Evolutionary conservation across 192 early-diverging fungal genomes (phyloP).

Genomic region (Mortierella hygrophila): DNA sequence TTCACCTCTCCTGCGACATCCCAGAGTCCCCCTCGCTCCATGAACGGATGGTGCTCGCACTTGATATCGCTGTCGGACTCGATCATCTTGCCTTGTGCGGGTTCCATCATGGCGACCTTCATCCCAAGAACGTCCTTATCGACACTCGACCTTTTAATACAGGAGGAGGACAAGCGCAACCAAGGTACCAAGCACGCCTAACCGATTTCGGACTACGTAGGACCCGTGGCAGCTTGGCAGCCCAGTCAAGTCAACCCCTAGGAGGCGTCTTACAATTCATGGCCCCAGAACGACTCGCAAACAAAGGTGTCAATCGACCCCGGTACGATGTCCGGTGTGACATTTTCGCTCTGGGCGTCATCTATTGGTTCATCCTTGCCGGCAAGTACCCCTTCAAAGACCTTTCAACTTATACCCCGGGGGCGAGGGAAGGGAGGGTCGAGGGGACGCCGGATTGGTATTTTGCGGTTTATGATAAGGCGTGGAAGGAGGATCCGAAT

Average conservation of each 20-base stretch:
- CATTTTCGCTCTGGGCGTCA: slow-evolving; percentile 30
- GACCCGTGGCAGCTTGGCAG: neutral
- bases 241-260: slow-evolving; percentile 24
- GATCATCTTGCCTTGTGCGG: slow-evolving; percentile 29
- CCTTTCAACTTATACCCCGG: neutral
- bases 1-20: neutral
- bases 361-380: slow-evolving; percentile 32
- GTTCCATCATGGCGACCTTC: slow-evolving; percentile 41
- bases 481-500: slow-evolving; percentile 36
- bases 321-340: slow-evolving; percentile 33
- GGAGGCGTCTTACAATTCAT: slow-evolving; percentile 37
- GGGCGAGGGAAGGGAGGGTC: slow-evolving; percentile 2
- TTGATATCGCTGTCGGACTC: slow-evolving; percentile 31
- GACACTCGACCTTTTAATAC: neutral
- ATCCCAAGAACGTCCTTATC: slow-evolving; percentile 37
- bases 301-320: slow-evolving; percentile 10
- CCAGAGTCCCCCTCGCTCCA: neutral
- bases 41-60: slow-evolving; percentile 18
- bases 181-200: slow-evolving; percentile 25
- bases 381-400: slow-evolving; percentile 32
- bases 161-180: neutral
- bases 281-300: slow-evolving; percentile 27
- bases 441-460: slow-evolving; percentile 46
- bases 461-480: slow-evolving; percentile 24
- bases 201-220: slow-evolving; percentile 40